These are phyloP conservation scores for Pleurotus tuoliensis DNA, from an alignment of 768 basidiomycete species.

Conservation along the genomic window DNA sequence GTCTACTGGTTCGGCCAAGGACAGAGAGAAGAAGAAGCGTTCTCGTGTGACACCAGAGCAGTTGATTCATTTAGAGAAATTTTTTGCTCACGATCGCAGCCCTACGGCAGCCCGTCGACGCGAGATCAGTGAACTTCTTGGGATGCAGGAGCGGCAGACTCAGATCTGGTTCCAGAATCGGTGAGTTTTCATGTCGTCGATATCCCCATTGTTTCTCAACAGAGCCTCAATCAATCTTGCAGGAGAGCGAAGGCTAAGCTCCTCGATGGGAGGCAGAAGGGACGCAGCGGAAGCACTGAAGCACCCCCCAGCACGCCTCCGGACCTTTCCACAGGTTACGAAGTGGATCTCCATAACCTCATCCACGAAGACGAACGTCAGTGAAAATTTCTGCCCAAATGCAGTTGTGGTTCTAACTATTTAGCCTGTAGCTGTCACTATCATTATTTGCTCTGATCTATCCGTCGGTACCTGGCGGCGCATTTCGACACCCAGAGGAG, in stretches of 20 bases:
- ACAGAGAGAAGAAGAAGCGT: constrained; percentile 65
- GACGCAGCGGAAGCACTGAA: constrained; percentile 28
- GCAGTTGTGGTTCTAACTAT: not conserved
- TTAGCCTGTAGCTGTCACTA: constrained; percentile 51
- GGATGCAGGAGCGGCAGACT: constrained; percentile 84
- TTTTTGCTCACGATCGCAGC: constrained; percentile 65
- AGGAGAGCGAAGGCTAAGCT: constrained; percentile 84
- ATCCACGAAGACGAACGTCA: constrained; percentile 77
- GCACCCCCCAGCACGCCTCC: constrained; percentile 48
- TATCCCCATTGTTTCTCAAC: too few species aligned
- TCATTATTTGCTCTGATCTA: constrained; percentile 74
- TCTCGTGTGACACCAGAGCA: constrained; percentile 79
- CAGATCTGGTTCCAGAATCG: constrained; percentile 91
- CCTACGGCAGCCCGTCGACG: constrained; percentile 68
- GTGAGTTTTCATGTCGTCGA: constrained; percentile 28
- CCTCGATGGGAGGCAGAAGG: constrained; percentile 52
- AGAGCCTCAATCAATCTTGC: constrained; percentile 1
- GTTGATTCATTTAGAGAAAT: constrained; percentile 67
- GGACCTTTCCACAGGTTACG: constrained; percentile 44
- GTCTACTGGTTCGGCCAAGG: constrained; percentile 23
- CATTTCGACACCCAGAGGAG: constrained; percentile 48
- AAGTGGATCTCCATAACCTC: constrained; percentile 58
- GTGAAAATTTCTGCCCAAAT: constrained; percentile 18
- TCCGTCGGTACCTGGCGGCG: constrained; percentile 79
- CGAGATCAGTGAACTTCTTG: constrained; percentile 69